These are phyloP conservation scores for Fistulinella cinereoalba DNA, from an alignment of 1,284 basidiomycete genomes.

Conservation along the genomic window DNA sequence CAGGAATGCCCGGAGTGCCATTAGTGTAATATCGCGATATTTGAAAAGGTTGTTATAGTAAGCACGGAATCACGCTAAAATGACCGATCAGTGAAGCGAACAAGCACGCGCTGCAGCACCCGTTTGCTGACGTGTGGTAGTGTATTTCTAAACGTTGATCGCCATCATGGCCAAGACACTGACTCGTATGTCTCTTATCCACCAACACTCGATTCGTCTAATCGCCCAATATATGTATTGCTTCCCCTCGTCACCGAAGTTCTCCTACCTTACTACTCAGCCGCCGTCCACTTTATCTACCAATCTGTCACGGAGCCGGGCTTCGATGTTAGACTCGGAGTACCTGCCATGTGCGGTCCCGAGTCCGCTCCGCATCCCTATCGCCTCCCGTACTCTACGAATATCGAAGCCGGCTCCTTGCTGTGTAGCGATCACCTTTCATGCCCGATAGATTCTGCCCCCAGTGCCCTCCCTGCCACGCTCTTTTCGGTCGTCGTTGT, in stretches of 20 bases:
- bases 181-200: not conserved
- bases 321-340: not conserved
- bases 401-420: conserved; percentile 38
- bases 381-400: conserved; percentile 35
- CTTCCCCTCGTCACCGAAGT: not conserved
- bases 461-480: conserved; percentile 31
- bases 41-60: too few relatives aligned
- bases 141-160: too few relatives aligned
- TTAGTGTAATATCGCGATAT: too few relatives aligned
- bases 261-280: not conserved
- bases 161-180: conserved; percentile 4
- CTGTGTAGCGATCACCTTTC: conserved; percentile 40
- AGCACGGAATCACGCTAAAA: too few relatives aligned
- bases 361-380: conserved; percentile 23
- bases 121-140: too few relatives aligned
- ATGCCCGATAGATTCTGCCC: conserved; percentile 29
- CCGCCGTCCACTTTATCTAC: not conserved
- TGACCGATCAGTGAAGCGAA: too few relatives aligned
- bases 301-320: not conserved
- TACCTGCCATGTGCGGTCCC: conserved; percentile 11
- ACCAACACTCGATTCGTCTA: not conserved
- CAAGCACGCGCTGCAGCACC: too few relatives aligned
- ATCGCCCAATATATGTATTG: not conserved
- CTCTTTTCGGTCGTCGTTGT: conserved; percentile 23
- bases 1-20: too few relatives aligned